Evolutionary conservation across 2,329 filamentous ascomycete genomes (phyloP).

Genomic region (Emmonsiellopsis sp.): DNA sequence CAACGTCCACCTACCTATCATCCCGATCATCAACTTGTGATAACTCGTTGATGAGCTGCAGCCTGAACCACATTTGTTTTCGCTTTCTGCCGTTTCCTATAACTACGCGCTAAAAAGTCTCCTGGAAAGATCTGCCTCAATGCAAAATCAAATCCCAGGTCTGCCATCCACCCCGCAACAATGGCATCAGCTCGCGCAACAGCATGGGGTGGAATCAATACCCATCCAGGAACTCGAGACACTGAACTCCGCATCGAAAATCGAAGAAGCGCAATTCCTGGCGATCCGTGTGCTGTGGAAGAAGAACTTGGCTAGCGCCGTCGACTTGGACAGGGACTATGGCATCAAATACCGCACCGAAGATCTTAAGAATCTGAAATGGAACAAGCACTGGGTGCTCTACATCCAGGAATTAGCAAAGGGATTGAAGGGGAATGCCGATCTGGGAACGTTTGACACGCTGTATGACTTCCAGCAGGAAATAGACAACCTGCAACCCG

Average conservation of each 20-base stretch:
- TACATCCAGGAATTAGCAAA: background rate
- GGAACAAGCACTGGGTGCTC: background rate
- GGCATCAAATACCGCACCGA: background rate
- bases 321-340: background rate
- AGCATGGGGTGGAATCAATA: background rate
- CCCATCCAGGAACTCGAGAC: background rate
- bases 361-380: background rate
- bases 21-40: too few species aligned
- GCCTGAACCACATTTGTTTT: too few species aligned
- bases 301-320: background rate
- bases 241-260: conserved; percentile 8
- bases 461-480: conserved; percentile 1
- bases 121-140: background rate
- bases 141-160: background rate
- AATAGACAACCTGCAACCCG: background rate
- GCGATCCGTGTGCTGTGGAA: conserved; percentile 7
- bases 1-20: too few species aligned
- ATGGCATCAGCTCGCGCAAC: background rate
- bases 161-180: background rate
- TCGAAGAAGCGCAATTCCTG: conserved; percentile 5
- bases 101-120: background rate
- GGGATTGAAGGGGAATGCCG: background rate
- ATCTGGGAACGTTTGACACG: conserved; percentile 4
- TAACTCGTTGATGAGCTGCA: too few species aligned
- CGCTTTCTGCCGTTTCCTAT: too few species aligned